These are phyloP conservation scores for Puccinia coronata DNA, from an alignment of 1,284 basidiomycete genomes.

Conservation along the genomic window DNA sequence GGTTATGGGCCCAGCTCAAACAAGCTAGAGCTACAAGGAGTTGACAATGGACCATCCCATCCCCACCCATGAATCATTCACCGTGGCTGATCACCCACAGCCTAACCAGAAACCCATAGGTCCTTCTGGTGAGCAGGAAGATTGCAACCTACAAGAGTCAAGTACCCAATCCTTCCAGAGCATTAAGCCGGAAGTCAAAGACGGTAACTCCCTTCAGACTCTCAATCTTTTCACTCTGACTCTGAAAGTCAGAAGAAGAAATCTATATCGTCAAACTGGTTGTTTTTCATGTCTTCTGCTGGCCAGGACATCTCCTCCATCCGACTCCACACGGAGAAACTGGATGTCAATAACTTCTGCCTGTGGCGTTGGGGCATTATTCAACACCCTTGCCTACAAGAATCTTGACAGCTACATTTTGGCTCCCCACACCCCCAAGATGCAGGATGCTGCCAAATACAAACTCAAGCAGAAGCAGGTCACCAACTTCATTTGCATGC, in stretches of 20 bases:
- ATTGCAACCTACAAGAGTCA: background rate
- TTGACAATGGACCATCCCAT: background rate
- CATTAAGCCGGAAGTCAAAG: background rate
- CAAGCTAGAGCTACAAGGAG: background rate
- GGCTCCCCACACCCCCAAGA: background rate
- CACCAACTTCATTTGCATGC: conserved; percentile 16
- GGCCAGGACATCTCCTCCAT: background rate
- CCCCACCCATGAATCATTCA: background rate
- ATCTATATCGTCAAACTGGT: too few relatives aligned
- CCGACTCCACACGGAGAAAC: background rate
- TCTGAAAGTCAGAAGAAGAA: background rate
- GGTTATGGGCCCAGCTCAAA: too few relatives aligned
- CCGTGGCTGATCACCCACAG: background rate
- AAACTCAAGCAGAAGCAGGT: background rate
- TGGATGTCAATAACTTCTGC: background rate
- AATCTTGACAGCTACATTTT: conserved; percentile 1
- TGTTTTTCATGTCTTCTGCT: background rate
- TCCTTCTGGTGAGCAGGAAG: background rate
- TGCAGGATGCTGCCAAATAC: background rate
- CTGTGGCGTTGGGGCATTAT: background rate
- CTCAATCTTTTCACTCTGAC: too few relatives aligned
- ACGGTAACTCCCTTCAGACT: background rate
- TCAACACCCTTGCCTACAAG: conserved; percentile 8
- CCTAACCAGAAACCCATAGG: background rate
- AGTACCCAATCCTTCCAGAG: background rate